Base-by-base conservation (phyloP, 2,329 filamentous ascomycete genomes). In the Nothopassalora personata region DNA sequence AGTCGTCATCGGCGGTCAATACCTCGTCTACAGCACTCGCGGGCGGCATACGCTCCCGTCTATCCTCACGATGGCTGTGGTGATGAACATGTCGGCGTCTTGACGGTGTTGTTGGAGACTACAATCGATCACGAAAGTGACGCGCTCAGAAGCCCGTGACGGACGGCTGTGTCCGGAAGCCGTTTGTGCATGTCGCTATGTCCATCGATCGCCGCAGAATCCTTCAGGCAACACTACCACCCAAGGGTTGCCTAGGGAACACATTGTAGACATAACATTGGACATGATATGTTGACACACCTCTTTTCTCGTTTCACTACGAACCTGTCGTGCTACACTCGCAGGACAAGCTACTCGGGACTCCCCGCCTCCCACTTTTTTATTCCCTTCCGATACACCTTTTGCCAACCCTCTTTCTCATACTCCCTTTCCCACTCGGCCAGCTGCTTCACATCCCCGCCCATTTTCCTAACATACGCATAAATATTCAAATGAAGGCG, bases 11-110 rank as follows among this genome's bases (percentile, higher is more conserved):
- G 49, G 59, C 64, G 57, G 53, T 60, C 13, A 61, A 51, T 33
- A 63, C 64, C 62, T 67, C 68, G 46, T 55, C 60, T 58, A 63
- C 50, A 59, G 60, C 58, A 52, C 55, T 65, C 49, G 56, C 52
- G 47, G 58, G 50, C 58, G 64, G 65, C 70, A 72, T 72, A 19
- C 30, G 49, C 49, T 18, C 13, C 39, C 18, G n/a, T 43, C 13
- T 43, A 3, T 13, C 7, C 39, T 7, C 7, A 7, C n/a, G 39
- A 43, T n/a, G 13, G 39, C 13, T n/a, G 39, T 43, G 39, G 39
- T 43, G 39, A 43, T 43, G 39, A n/a, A n/a, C 39, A 43, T 43
- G 39, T 43, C 39, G 2, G 39, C 39, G 39, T 43, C 39, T 43
- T 43, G 39, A 13, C 39, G n/a, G 13, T 43, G 39, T 43, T 18